phyloP scores from a whole-genome alignment of 2,329 filamentous ascomycete species.

The Colletotrichum chlorophyti region DNA sequence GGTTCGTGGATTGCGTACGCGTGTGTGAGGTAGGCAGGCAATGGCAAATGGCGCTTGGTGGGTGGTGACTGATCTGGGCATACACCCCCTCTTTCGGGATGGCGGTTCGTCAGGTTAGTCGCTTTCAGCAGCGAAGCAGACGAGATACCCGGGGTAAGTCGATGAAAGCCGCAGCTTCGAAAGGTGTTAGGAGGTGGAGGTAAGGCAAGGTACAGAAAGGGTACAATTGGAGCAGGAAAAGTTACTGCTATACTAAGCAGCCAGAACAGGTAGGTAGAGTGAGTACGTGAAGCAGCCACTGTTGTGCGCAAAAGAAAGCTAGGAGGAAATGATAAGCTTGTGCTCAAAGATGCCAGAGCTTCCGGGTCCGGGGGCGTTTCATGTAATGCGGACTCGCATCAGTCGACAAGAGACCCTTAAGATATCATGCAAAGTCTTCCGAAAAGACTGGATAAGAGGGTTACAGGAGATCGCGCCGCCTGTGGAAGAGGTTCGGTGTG shows the following conservation, averaged over 20 bases:
- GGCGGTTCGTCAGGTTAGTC: conserved; percentile 19
- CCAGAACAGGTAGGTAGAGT: too few species aligned
- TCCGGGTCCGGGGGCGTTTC: conserved; percentile 30
- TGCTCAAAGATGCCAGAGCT: conserved; percentile 30
- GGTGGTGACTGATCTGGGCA: conserved; percentile 12
- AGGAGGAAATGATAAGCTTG: conserved; percentile 25
- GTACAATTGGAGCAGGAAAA: too few species aligned
- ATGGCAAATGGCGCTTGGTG: conserved; percentile 26
- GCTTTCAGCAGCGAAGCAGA: conserved; percentile 22
- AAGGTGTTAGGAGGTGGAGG: background rate
- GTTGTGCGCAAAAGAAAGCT: conserved; percentile 11
- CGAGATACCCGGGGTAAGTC: conserved; percentile 9
- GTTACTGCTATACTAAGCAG: conserved; percentile 6
- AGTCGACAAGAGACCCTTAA: conserved; percentile 18
- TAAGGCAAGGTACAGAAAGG: background rate
- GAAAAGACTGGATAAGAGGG: conserved; percentile 3
- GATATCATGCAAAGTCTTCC: conserved; percentile 5
- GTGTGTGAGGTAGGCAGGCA: conserved; percentile 10
- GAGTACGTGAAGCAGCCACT: conserved; percentile 15
- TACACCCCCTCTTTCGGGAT: conserved; percentile 27
- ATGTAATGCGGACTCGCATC: conserved; percentile 28
- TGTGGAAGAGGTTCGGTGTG: conserved; percentile 12
- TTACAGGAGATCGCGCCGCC: conserved; percentile 13
- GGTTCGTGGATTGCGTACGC: conserved; percentile 25
- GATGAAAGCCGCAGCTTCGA: conserved; percentile 7